Evolutionary conservation across 495 filamentous ascomycete species (phyloP).

Genomic region (Chlorociboria aeruginascens): DNA sequence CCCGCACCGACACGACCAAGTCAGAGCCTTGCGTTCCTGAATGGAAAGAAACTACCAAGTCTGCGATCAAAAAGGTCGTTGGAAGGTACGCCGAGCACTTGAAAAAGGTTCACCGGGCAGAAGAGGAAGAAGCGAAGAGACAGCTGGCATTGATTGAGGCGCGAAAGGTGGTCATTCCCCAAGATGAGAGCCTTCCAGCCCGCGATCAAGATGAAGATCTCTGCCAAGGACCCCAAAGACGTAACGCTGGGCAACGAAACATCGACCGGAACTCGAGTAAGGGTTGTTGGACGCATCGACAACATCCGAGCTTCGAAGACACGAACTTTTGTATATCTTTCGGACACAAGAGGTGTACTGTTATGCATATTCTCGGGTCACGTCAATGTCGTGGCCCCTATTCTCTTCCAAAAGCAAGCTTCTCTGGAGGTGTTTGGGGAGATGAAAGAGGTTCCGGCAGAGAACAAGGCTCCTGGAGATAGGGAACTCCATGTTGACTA

Average conservation of each 20-base stretch:
- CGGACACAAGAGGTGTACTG: slow-evolving; percentile 76
- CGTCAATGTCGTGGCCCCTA: slow-evolving; percentile 76
- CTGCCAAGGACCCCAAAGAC: slow-evolving; percentile 50
- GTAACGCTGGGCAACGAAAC: slow-evolving; percentile 52
- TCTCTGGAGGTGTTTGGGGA: slow-evolving; percentile 76
- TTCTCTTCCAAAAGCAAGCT: slow-evolving; percentile 75
- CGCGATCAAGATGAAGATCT: slow-evolving; percentile 60
- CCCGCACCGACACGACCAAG: slow-evolving; percentile 42
- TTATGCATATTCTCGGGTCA: slow-evolving; percentile 76
- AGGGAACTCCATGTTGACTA: slow-evolving; percentile 90
- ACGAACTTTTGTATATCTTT: slow-evolving; percentile 68
- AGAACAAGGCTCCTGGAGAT: slow-evolving; percentile 64
- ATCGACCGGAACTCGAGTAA: slow-evolving; percentile 58
- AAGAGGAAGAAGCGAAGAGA: slow-evolving; percentile 53
- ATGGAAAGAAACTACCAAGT: slow-evolving; percentile 71
- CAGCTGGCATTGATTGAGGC: slow-evolving; percentile 56
- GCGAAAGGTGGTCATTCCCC: slow-evolving; percentile 63
- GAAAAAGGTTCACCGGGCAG: slow-evolving; percentile 59
- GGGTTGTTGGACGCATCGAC: slow-evolving; percentile 73
- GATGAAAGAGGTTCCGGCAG: slow-evolving; percentile 68
- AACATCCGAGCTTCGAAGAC: slow-evolving; percentile 71
- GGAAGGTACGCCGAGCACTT: slow-evolving; percentile 55
- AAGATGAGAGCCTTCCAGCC: slow-evolving; percentile 64
- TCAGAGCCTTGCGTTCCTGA: slow-evolving; percentile 38
- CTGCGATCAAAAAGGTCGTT: slow-evolving; percentile 65